Conservation (phyloP, 78 protist species). For the Pigoraptor vietnamica region DNA sequence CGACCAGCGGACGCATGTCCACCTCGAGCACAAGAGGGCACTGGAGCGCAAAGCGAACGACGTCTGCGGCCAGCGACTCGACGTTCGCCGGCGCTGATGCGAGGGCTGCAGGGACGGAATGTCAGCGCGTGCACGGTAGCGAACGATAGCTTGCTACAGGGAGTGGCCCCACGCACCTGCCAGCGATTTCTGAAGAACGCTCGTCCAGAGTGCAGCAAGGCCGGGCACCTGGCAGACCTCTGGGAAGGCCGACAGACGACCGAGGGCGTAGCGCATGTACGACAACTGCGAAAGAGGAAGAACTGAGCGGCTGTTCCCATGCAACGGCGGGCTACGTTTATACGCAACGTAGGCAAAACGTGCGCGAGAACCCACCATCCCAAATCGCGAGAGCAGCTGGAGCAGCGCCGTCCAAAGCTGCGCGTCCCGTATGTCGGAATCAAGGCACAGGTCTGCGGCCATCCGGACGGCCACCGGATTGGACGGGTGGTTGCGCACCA, state of each 20-base stretch:
- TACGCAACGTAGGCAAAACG: too few species aligned
- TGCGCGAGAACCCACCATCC: background rate
- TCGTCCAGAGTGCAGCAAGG: background rate
- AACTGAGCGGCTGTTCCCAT: background rate
- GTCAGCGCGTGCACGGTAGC: too few species aligned
- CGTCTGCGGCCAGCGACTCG: background rate
- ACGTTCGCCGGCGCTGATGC: background rate
- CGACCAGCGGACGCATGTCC: background rate
- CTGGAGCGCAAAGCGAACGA: background rate
- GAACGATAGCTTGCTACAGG: too few species aligned
- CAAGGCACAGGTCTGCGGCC: background rate
- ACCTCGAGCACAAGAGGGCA: background rate
- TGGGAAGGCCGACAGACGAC: background rate
- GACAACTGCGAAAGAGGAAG: background rate
- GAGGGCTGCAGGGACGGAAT: too few species aligned
- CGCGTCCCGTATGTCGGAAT: background rate
- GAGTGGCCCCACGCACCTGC: too few species aligned
- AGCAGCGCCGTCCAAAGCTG: background rate
- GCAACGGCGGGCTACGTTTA: background rate
- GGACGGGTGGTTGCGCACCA: background rate
- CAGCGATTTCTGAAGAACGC: background rate
- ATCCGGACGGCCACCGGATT: background rate
- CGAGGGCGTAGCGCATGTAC: background rate
- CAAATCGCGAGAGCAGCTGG: background rate
- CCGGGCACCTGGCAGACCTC: background rate